Percentiles rank a stretch among this genome's conserved stretches.
Conservation (phyloP, 345 rosid genomes). For the Anastatica hierochuntica region DNA sequence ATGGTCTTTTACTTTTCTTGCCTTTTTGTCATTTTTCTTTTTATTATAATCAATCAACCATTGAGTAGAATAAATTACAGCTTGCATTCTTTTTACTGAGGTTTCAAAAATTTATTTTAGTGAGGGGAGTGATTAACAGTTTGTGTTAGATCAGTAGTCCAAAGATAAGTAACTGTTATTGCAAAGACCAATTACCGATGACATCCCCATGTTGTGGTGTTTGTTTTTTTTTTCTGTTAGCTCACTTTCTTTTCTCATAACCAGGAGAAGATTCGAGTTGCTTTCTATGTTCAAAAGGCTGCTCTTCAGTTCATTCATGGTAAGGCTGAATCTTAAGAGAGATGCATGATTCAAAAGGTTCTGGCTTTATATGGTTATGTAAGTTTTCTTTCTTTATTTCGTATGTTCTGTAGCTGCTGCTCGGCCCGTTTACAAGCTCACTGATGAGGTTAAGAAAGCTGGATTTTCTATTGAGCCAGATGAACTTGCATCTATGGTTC, state of each 20-base stretch:
- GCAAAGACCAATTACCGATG: too few species aligned
- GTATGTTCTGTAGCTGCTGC: constrained; percentile 45
- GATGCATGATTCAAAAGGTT: neutral
- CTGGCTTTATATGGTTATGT: neutral
- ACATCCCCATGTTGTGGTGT: too few species aligned
- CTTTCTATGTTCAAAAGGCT: constrained; percentile 83
- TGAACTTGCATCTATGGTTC: constrained; percentile 62
- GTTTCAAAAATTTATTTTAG: neutral
- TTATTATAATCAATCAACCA: too few species aligned
- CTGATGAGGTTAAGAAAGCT: constrained; percentile 47
- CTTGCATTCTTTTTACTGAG: neutral
- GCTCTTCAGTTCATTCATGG: constrained; percentile 89
- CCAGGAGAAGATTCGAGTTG: constrained; percentile 92
- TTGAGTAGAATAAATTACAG: constrained; percentile 5
- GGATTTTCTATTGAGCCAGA: constrained; percentile 64
- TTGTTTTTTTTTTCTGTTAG: too few species aligned
- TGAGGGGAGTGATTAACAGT: neutral
- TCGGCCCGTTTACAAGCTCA: constrained; percentile 39
- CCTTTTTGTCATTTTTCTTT: too few species aligned
- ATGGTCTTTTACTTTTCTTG: too few species aligned
- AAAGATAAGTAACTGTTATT: too few species aligned
- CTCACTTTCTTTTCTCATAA: constrained; percentile 21
- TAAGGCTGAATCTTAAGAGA: constrained; percentile 31
- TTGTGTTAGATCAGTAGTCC: too few species aligned
- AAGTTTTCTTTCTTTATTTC: too few species aligned